phyloP scores from a whole-genome alignment of 2,329 filamentous ascomycete species.

The Venturia pyrina region DNA sequence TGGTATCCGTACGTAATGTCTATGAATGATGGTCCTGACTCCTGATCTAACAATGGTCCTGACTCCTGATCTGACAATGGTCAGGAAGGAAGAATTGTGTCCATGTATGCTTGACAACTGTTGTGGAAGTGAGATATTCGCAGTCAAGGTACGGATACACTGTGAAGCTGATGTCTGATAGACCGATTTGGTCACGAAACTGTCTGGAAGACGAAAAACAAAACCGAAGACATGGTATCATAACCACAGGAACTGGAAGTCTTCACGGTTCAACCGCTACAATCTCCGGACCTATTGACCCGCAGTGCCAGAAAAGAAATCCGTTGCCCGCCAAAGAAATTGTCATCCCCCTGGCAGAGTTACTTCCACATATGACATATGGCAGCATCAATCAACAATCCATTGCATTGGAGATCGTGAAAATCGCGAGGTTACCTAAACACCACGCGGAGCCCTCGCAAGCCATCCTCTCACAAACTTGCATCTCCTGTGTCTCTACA shows the following conservation, averaged over 20 bases:
- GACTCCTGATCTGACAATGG: not conserved
- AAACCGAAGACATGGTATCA: not conserved
- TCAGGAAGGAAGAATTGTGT: not conserved
- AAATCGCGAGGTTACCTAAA: not conserved
- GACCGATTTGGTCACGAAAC: not conserved
- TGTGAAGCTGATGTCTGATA: not conserved
- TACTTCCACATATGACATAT: not conserved
- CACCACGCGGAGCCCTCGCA: not conserved
- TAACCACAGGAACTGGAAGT: not conserved
- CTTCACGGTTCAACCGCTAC: not conserved
- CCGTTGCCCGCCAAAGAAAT: not conserved
- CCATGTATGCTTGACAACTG: not conserved
- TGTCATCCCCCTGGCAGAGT: not conserved
- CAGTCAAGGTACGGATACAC: not conserved
- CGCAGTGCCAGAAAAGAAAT: not conserved
- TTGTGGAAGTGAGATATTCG: not conserved
- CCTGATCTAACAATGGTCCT: not conserved
- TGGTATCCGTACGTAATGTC: not conserved
- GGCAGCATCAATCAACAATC: not conserved
- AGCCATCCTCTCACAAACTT: not conserved
- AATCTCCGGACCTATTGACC: not conserved
- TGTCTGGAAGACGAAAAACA: not conserved
- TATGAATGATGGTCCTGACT: not conserved
- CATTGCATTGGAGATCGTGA: no score
- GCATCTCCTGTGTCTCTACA: not conserved